Base-by-base conservation (phyloP, 129 eudicot genomes). In the Erigeron canadensis region DNA sequence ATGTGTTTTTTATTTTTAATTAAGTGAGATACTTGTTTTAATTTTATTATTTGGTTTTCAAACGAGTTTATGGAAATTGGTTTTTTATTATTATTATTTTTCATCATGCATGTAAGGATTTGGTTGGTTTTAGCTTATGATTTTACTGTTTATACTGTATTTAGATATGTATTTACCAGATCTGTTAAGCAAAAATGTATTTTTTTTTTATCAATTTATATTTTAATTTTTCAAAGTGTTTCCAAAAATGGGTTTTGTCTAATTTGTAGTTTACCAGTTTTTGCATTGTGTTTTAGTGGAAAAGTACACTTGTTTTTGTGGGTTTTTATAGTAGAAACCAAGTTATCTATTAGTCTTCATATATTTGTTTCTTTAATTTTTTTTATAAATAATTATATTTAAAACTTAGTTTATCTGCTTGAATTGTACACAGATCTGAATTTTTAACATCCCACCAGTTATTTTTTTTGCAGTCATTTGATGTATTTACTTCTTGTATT, bases 321-420 rank as follows among this genome's bases (percentile, higher is more conserved):
- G 1, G 34, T 40, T n/a, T 53, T 63, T 63, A 15, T 74, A 28
- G 69, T 40, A 64, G 53, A 63, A 16, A 64, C n/a, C 59, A 59
- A 72, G 23, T 60, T 43, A 1, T 66, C 12, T 11, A 28, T 51
- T 48, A 15, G 53, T 7, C 40, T n/a, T 37, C 23, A 68, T 23
- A 41, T 21, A 53, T 9, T 53, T 53, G 18, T 54, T 41, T 6
- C 18, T 15, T 22, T 63, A 56, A 40, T 69, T 41, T 53, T 53
- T 53, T 53, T 9, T 28, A 28, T 28, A 28, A 28, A 28, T 28
- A 28, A 28, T 28, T 28, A 28, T 28, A 28, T 28, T 1, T 2
- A 28, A 28, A 28, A 28, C 0, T 28, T 1, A 28, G 34, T 28
- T 28, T 1, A 28, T 28, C 3, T 2, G 34, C 34, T 28, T 28